Conservation (phyloP, 139 green algal genomes). For the Picochlorum costavermella region DNA sequence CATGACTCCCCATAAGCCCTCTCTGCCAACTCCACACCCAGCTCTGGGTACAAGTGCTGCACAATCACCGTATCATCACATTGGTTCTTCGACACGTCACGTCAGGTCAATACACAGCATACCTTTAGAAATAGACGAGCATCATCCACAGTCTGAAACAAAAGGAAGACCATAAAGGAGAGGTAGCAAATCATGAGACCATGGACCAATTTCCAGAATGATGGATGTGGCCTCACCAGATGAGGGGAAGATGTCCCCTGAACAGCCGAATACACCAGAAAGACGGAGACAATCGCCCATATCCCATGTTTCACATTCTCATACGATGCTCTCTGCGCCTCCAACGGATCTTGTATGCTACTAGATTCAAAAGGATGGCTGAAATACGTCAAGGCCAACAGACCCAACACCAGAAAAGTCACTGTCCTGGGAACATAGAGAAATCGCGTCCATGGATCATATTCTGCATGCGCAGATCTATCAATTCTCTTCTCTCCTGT, state of each 20-base stretch:
- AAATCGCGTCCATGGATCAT: conserved; percentile 50
- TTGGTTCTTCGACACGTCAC: not conserved
- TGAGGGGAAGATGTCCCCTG: conserved; percentile 54
- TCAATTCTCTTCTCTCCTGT: no score
- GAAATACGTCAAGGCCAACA: conserved; percentile 26
- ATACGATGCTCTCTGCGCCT: conserved; percentile 8
- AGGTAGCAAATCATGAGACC: conserved; percentile 74
- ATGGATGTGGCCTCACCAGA: conserved; percentile 83
- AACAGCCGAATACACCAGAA: conserved; percentile 58
- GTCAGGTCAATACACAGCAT: not conserved
- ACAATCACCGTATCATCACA: not conserved
- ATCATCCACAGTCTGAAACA: conserved; percentile 70
- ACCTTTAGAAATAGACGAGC: conserved; percentile 64
- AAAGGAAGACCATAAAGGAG: conserved; percentile 69
- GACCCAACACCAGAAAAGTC: conserved; percentile 19
- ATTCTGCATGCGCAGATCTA: not conserved
- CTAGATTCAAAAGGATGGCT: conserved; percentile 24
- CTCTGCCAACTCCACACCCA: conserved; percentile 65
- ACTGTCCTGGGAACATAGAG: conserved; percentile 56
- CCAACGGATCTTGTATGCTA: conserved; percentile 3
- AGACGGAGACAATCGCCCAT: conserved; percentile 45
- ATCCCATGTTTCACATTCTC: conserved; percentile 42
- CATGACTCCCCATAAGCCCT: conserved; percentile 71
- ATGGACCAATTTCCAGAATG: conserved; percentile 78
- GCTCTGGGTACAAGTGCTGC: conserved; percentile 70